A percentile compares a stretch with the other conserved stretches of the same genome.
phyloP scores from a whole-genome alignment of 345 rosid genomes.

The Euphorbia pulcherrima region DNA sequence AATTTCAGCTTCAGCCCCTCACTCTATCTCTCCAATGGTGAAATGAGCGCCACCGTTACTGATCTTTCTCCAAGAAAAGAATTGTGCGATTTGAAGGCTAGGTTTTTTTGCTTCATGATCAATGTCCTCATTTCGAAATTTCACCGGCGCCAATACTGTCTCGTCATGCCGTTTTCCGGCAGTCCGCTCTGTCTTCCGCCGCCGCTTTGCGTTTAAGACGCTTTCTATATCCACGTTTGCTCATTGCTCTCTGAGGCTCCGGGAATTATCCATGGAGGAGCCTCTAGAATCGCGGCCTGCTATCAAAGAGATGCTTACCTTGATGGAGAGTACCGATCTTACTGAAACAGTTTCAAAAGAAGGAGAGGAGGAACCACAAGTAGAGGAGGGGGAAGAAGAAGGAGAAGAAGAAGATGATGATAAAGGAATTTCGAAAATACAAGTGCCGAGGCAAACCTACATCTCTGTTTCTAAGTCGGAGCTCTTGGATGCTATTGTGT shows the following conservation, averaged over 20 bases:
- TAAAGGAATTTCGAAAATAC: slow-evolving; percentile 55
- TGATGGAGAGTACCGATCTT: slow-evolving; percentile 1
- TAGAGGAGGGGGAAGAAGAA: slow-evolving; percentile 20
- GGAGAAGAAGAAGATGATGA: slow-evolving; percentile 38
- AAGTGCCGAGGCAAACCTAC: slow-evolving; percentile 69
- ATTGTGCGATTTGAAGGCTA: neutral
- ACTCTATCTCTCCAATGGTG: neutral
- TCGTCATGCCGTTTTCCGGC: slow-evolving; percentile 16
- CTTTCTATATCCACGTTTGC: slow-evolving; percentile 14
- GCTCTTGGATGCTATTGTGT: slow-evolving; percentile 56
- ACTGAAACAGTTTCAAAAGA: neutral
- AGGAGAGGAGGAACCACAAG: neutral
- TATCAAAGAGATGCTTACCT: slow-evolving; percentile 1
- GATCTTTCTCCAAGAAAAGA: neutral
- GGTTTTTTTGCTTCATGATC: neutral
- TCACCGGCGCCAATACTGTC: slow-evolving; percentile 34
- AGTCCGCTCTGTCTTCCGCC: slow-evolving; percentile 14
- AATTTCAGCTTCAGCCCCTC: neutral
- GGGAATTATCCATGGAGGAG: slow-evolving; percentile 27
- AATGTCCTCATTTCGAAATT: slow-evolving; percentile 42
- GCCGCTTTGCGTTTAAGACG: slow-evolving; percentile 6
- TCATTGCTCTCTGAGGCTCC: slow-evolving; percentile 27
- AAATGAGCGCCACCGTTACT: neutral
- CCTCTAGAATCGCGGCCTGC: slow-evolving; percentile 22
- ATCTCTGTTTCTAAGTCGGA: slow-evolving; percentile 69